Evolutionary conservation across 768 basidiomycete species (phyloP), one percentile per base, ranked within the genome.

Genomic region (Hemileccinum impolitum): DNA sequence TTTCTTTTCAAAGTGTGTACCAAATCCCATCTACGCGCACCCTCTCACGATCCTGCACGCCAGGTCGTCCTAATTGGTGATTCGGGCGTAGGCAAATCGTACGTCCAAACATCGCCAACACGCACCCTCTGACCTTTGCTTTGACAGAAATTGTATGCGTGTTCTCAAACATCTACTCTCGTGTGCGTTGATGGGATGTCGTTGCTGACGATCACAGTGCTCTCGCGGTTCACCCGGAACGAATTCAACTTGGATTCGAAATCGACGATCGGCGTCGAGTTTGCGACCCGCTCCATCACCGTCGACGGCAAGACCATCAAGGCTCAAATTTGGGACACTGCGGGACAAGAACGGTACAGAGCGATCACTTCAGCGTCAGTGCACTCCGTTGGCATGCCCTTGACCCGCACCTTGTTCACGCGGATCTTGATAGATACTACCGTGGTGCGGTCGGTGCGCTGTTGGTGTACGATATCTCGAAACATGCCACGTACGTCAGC

Each of bases 31-130:
- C 7, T 3, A 1, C 3, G 11, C 10, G 9, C 11, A 7, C 10
- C 14, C 19, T 3, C 35, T 12, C 38, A n/a, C 11, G 14, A 2
- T 39, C 21, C n/a, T 32, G 44, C 7, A 35, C 53, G 8, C 34
- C 52, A 98, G 95, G 91, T 97, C 61, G 95, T 99, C 61, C 82
- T 99, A 57, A 97, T 98, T 75, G 95, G 95, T 67, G 95, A 99
- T 72, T 96, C 94, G 55, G 95, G 95, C 54, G 95, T 99, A 66
- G 95, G 95, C 69, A 99, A 99, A 81, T 95, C 93, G 94, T 98
- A 75, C 70, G 94, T 87, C 59, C 26, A 39, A 41, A 17, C 32
- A 21, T 36, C n/a, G 14, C 15, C 1, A 13, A n/a, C 13, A 34
- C 19, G 1, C 46, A 58, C 23, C 31, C 37, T 48, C 19, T 44